Evolutionary conservation across 2,329 filamentous ascomycete genomes (phyloP).

Genomic region (Tolypocladium amazonense): DNA sequence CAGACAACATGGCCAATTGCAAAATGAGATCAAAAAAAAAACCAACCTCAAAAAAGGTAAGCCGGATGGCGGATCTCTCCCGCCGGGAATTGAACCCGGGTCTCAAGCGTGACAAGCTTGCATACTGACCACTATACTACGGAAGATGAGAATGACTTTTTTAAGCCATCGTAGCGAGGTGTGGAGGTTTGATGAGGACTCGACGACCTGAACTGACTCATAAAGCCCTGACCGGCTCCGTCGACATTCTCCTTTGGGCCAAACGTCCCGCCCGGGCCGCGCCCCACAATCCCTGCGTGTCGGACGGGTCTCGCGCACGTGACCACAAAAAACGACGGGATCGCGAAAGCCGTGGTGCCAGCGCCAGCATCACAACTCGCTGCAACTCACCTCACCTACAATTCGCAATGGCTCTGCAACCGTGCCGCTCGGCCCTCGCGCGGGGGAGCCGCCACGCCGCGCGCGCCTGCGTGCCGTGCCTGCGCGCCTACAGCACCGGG

Average conservation of each 20-base stretch:
- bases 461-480: conserved; percentile 11
- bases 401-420: conserved; percentile 21
- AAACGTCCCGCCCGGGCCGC: background rate
- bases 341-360: background rate
- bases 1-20: background rate
- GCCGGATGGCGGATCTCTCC: no score
- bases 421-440: conserved; percentile 18
- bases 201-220: background rate
- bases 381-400: conserved; percentile 2
- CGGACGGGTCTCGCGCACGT: background rate
- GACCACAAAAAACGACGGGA: background rate
- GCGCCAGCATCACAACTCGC: background rate
- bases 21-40: background rate
- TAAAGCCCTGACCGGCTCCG: background rate
- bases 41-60: no score
- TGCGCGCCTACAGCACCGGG: conserved; percentile 19
- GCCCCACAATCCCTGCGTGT: background rate
- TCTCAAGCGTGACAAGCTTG: conserved; percentile 5
- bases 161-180: conserved; percentile 1
- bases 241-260: no score
- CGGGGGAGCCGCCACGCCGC: conserved; percentile 13
- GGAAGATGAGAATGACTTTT: background rate
- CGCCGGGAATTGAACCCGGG: conserved; percentile 4
- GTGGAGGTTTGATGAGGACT: background rate
- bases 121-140: conserved; percentile 5